Base-by-base conservation (phyloP, 2,329 filamentous ascomycete genomes). In the Xylaria arbuscula region DNA sequence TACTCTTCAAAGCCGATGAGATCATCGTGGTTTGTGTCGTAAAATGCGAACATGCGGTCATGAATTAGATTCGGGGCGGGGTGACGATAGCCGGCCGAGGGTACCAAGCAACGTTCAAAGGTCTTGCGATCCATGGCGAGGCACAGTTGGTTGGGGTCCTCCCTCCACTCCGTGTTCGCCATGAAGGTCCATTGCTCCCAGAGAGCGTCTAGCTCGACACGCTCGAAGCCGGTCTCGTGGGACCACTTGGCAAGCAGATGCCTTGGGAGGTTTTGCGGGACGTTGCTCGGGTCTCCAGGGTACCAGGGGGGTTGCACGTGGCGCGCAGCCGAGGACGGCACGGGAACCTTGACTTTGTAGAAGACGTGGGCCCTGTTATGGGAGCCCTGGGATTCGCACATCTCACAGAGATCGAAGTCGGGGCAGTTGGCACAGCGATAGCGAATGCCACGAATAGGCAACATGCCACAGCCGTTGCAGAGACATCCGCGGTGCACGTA, bases 141-240 rank as follows among this genome's bases (percentile, higher is more conserved):
- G 64, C 87, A 85, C 50, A 98, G 85, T 24, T 90, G 87, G 73
- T 92, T 90, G 0, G 93, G 92, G 77, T 98, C 95, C 19, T 91
- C 88, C 40, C 89, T 83, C 91, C 92, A 97, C 77, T 95, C 90
- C 6, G 90, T 91, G 72, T 92, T 95, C 50, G 95, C 95, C 80
- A 98, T 90, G 78, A 94, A 98, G 5, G 93, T 94, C 87, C 97
- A 99, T 77, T 98, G 95, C 76, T 98, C 95, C 91, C 94, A 98
- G 50, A 97, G 88, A 7, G 94, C 95, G 80, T 98, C 95, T 6
- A 99, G 84, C 79, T 97, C 93, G 1, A 93, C 91, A 34, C 92
- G 88, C 76, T 98, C 94, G 80, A 97, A 93, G 19, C 89, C 89
- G 0, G 92, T 94, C 69, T 93, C 90, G 63, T 86, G 86, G 36